Evolutionary conservation across 164 flowering plant genomes (phyloP).

Genomic region (Dillenia turbinata): DNA sequence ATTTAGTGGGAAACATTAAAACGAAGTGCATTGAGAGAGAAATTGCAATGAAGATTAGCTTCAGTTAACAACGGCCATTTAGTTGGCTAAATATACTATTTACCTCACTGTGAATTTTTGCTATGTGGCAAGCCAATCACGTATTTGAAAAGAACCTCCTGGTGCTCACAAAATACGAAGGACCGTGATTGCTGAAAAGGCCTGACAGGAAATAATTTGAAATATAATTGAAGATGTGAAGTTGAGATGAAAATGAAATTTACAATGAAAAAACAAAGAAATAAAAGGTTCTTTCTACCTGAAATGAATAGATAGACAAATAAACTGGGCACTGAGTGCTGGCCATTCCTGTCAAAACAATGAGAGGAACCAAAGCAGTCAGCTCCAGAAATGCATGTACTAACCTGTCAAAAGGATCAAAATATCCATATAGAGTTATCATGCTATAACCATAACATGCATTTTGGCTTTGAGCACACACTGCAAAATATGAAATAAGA

Average conservation of each 20-base stretch:
- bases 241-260: neutral
- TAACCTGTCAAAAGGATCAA: too few relatives aligned
- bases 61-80: too few relatives aligned
- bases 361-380: conserved; percentile 1
- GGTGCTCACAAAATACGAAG: conserved; percentile 74
- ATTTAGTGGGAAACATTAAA: neutral
- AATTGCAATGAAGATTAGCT: too few relatives aligned
- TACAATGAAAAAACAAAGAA: neutral
- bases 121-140: conserved; percentile 94
- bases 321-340: conserved; percentile 70
- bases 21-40: too few relatives aligned
- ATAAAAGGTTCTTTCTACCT: conserved; percentile 34
- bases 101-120: conserved; percentile 96
- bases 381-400: neutral
- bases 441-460: too few relatives aligned
- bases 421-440: too few relatives aligned
- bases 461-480: too few relatives aligned
- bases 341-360: conserved; percentile 56
- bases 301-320: conserved; percentile 85
- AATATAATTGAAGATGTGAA: conserved; percentile 1
- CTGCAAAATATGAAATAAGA: too few relatives aligned
- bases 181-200: conserved; percentile 86
- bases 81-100: too few relatives aligned
- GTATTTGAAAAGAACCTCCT: conserved; percentile 82
- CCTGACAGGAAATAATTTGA: conserved; percentile 36